Evolutionary conservation across 2,329 filamentous ascomycete species (phyloP).

Genomic region (Fusarium acutatum): DNA sequence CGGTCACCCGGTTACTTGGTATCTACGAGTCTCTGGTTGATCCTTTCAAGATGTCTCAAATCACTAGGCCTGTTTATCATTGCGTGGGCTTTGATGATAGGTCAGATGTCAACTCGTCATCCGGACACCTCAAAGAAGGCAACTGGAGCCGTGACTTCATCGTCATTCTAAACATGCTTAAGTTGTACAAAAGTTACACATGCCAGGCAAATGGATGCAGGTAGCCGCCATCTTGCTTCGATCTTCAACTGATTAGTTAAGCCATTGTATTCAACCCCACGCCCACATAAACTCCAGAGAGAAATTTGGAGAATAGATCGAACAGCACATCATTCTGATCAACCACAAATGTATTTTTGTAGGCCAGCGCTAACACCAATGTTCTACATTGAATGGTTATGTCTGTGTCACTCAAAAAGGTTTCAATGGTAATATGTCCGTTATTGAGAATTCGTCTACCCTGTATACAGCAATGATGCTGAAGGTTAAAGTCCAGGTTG

Average conservation of each 20-base stretch:
- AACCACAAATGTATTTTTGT: background rate
- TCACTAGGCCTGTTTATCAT: background rate
- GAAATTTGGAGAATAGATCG: background rate
- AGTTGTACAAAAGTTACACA: background rate
- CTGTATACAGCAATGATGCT: too few relatives aligned
- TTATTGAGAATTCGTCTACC: background rate
- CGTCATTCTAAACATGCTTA: background rate
- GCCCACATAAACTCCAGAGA: background rate
- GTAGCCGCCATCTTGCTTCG: background rate
- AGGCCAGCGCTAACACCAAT: background rate
- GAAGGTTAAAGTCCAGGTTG: too few relatives aligned
- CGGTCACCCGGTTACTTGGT: background rate
- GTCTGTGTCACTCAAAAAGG: background rate
- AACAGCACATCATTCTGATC: background rate
- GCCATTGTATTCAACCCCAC: background rate
- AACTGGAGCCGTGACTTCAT: slow-evolving; percentile 18
- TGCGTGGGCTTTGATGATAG: background rate
- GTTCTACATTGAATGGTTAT: background rate
- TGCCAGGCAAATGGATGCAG: background rate
- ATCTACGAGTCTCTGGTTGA: background rate
- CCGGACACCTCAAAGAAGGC: background rate
- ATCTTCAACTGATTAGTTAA: background rate
- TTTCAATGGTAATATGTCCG: background rate
- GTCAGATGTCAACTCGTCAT: background rate
- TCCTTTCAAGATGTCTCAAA: background rate